Conservation (phyloP, 1,284 basidiomycete genomes). For the Apiotrichum porosum region DNA sequence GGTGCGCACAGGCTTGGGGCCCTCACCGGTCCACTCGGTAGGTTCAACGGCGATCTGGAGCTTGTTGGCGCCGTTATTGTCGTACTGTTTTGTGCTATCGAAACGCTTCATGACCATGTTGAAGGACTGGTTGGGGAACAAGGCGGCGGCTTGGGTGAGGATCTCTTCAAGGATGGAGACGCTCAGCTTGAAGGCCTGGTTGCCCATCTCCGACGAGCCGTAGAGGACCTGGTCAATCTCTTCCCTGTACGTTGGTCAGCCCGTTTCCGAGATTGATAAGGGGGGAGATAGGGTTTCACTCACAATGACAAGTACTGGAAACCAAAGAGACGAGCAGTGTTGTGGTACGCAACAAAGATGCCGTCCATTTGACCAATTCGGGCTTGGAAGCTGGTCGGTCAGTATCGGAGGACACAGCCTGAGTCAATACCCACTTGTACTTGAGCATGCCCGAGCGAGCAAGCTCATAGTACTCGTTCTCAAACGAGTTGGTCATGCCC, state of each 20-base stretch:
- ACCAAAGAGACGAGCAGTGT: conserved; percentile 80
- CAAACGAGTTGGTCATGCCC: conserved; percentile 70
- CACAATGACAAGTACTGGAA: conserved; percentile 89
- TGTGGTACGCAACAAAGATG: conserved; percentile 91
- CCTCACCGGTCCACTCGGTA: conserved; percentile 49
- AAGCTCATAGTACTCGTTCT: conserved; percentile 87
- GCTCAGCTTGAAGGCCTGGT: conserved; percentile 72
- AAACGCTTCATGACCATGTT: conserved; percentile 3
- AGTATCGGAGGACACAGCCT: conserved; percentile 51
- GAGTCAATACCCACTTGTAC: no score
- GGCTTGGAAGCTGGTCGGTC: conserved; percentile 90
- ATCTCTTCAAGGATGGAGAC: conserved; percentile 69
- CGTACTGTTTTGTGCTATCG: conserved; percentile 54
- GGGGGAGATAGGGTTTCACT: no score
- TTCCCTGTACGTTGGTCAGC: conserved; percentile 37
- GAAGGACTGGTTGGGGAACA: conserved; percentile 59
- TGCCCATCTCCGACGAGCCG: conserved; percentile 60
- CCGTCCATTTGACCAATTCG: conserved; percentile 98
- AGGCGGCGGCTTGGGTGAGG: conserved; percentile 57
- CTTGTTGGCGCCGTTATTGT: conserved; percentile 18
- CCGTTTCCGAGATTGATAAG: not conserved
- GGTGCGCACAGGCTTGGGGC: conserved; percentile 49
- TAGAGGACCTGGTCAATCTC: conserved; percentile 85
- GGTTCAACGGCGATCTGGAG: conserved; percentile 60
- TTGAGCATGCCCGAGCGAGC: conserved; percentile 91